Evolutionary conservation across 495 filamentous ascomycete genomes (phyloP).

Genomic region (Penicillium lagena): DNA sequence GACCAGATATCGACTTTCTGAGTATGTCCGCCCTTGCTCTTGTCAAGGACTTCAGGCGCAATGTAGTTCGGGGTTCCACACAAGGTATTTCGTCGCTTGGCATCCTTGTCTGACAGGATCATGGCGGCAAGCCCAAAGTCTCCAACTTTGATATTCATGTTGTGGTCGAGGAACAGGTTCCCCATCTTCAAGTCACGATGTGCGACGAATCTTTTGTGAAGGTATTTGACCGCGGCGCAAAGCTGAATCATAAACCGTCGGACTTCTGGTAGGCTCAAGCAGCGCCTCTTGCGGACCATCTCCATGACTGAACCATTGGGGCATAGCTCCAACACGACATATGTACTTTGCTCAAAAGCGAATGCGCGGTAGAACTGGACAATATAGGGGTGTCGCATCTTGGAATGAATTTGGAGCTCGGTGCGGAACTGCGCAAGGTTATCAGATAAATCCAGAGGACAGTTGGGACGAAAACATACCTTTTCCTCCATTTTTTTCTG

Average conservation of each 20-base stretch:
- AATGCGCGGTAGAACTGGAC: constrained; percentile 94
- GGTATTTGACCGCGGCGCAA: constrained; percentile 92
- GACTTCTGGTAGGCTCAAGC: constrained; percentile 83
- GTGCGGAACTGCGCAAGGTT: constrained; percentile 71
- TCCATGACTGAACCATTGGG: constrained; percentile 97
- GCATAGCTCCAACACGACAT: constrained; percentile 90
- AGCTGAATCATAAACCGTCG: constrained; percentile 90
- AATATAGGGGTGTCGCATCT: constrained; percentile 90
- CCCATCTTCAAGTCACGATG: constrained; percentile 98
- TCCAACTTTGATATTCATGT: constrained; percentile 97
- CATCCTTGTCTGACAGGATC: constrained; percentile 77
- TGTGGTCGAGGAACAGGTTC: constrained; percentile 89
- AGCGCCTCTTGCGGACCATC: constrained; percentile 85
- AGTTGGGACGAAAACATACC: constrained; percentile 42
- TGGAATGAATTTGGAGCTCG: constrained; percentile 95
- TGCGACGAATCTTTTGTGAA: constrained; percentile 90
- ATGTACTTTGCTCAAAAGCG: constrained; percentile 79
- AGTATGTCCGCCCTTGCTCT: constrained; percentile 74
- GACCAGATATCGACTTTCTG: constrained; percentile 97
- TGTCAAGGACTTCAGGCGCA: constrained; percentile 85
- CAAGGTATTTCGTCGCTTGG: constrained; percentile 78
- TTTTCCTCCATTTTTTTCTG: constrained; percentile 82
- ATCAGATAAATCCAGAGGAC: constrained; percentile 23
- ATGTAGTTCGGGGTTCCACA: constrained; percentile 99
- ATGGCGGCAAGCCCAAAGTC: constrained; percentile 97